Evolutionary conservation across 441 rosid genomes (phyloP).

Genomic region (Daphne laureola): DNA sequence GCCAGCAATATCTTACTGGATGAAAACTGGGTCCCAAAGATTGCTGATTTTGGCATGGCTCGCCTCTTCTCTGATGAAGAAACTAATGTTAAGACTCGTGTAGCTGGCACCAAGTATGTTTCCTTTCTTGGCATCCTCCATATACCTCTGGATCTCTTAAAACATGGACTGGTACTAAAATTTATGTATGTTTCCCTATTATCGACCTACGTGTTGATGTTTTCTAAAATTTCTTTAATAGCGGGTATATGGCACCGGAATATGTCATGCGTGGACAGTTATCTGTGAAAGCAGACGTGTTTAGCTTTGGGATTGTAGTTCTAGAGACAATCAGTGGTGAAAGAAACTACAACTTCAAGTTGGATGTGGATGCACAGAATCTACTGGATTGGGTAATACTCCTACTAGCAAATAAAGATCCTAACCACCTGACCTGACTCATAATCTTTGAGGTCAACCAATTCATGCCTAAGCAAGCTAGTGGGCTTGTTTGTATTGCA

Average conservation of each 20-base stretch:
- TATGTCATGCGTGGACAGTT: slow-evolving; percentile 67
- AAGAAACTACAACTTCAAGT: slow-evolving; percentile 43
- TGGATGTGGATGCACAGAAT: slow-evolving; percentile 40
- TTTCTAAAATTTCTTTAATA: slow-evolving; percentile 10
- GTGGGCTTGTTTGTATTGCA: slow-evolving; percentile 24
- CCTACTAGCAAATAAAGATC: background rate
- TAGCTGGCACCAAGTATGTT: slow-evolving; percentile 83
- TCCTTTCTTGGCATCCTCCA: slow-evolving; percentile 4
- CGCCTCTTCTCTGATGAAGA: slow-evolving; percentile 76
- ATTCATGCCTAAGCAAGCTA: background rate
- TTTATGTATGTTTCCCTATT: background rate
- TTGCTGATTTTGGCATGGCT: slow-evolving; percentile 91
- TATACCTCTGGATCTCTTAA: background rate
- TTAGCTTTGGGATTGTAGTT: slow-evolving; percentile 79
- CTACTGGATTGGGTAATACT: slow-evolving; percentile 86
- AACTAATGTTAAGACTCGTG: slow-evolving; percentile 73
- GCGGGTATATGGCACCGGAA: slow-evolving; percentile 94
- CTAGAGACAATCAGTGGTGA: slow-evolving; percentile 69
- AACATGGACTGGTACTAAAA: too few species aligned
- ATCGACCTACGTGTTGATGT: too few species aligned
- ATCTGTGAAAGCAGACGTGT: slow-evolving; percentile 70
- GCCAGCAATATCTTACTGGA: slow-evolving; percentile 80
- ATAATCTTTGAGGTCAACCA: background rate
- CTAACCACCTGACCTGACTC: background rate
- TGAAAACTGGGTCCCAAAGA: slow-evolving; percentile 82